Conservation (phyloP, 805 yeast genomes). For the Candida tibetensis region DNA sequence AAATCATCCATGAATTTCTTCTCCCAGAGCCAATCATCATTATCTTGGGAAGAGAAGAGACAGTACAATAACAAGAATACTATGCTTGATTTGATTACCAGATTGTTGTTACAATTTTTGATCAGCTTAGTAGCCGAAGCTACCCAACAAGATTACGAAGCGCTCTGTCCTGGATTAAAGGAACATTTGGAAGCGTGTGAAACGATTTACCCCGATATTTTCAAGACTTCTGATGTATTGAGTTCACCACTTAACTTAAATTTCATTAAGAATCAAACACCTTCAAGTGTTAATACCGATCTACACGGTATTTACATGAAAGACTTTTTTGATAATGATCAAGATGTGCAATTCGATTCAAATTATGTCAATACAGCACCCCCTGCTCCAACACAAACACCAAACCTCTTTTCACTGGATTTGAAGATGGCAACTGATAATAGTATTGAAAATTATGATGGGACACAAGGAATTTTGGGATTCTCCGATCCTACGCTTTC, state of each 20-base stretch:
- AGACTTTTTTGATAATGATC: background rate
- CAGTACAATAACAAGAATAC: conserved; percentile 4
- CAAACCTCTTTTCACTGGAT: background rate
- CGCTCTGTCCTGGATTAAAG: conserved; percentile 14
- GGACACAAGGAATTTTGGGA: background rate
- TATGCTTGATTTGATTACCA: conserved; percentile 17
- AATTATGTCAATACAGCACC: background rate
- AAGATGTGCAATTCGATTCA: background rate
- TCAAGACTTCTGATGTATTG: background rate
- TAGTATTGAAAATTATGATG: background rate
- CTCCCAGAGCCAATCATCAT: background rate
- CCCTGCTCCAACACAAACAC: background rate
- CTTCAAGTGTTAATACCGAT: too few species aligned
- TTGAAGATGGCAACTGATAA: background rate
- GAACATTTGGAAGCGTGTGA: conserved; percentile 19
- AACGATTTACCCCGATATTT: conserved; percentile 15
- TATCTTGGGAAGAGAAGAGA: conserved; percentile 5
- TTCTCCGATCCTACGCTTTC: too few species aligned
- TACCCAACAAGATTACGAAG: conserved; percentile 12
- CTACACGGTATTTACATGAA: background rate
- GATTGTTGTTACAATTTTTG: conserved; percentile 24
- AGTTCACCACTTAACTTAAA: conserved; percentile 1
- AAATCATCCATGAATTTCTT: conserved; percentile 15
- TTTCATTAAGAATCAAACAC: background rate
- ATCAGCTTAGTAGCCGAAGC: conserved; percentile 16